Evolutionary conservation across 2,329 filamentous ascomycete species (phyloP), one percentile per base, ranked within the genome.

Genomic region (Cercospora sp.): DNA sequence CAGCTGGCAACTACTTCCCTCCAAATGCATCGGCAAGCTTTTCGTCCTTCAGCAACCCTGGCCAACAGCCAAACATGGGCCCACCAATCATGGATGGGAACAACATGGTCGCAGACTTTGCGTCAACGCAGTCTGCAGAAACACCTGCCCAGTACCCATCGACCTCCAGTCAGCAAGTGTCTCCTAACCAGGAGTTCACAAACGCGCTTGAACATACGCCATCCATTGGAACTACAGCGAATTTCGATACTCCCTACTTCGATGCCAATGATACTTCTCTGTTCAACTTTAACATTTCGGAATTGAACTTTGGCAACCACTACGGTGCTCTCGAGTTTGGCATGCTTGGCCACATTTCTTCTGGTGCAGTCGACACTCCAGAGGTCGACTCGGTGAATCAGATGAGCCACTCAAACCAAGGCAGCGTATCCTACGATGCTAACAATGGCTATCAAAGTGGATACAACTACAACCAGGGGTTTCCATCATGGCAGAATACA

Each of bases 251-350:
- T 4, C 79, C 86, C 0, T 85, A 96, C 31, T 97, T 97, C 76
- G 94, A 97, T 74, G 92, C 93, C 0, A 95, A 92, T 77, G 95
- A 98, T 77, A 93, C 94, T 3, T 91, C 93, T 0, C 82, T 97
- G 65, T 97, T 96, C 86, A 97, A 97, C 78, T 97, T 98, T 79
- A 94, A 98, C 78, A 87, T 97, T 10, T 93, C 96, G 65, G 93
- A 93, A 67, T 87, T 97, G 78, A 95, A 95, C 78, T 99, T 98
- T 79, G 94, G 93, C 65, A 98, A 95, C 77, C 93, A 96, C 72
- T 99, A 98, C 77, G 94, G 94, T 68, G 94, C 94, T 18, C 86
- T 97, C 79, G 95, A 98, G 79, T 97, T 98, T 78, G 91, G 93
- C 64, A 97, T 98, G 87, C 87, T 99, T 0, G 93, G 93, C 30